A percentile compares a stretch with the other conserved stretches of the same genome.
phyloP scores from a whole-genome alignment of 345 rosid genomes.

The Luvunga scandens region DNA sequence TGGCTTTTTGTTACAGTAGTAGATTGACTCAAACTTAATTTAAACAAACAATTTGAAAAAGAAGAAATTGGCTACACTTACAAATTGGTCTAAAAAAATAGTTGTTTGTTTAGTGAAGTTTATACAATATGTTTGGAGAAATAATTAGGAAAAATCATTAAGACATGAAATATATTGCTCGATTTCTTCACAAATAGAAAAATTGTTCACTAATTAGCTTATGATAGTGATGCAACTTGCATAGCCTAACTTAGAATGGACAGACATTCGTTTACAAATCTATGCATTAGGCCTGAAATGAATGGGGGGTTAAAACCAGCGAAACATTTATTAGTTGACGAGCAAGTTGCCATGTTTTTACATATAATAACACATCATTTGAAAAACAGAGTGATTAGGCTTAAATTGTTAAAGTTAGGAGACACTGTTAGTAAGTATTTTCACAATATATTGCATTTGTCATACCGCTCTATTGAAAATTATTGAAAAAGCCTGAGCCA shows the following conservation, averaged over 20 bases:
- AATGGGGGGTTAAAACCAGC: no score
- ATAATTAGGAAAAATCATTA: background rate
- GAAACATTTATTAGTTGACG: background rate
- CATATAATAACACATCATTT: no score
- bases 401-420: background rate
- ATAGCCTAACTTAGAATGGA: background rate
- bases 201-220: background rate
- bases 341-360: background rate
- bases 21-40: no score
- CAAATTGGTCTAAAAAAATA: no score
- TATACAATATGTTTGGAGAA: no score
- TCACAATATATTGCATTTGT: background rate
- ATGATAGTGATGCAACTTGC: background rate
- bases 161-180: background rate
- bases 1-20: no score
- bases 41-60: no score
- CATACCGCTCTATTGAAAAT: background rate
- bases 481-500: no score
- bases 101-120: no score
- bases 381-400: background rate
- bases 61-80: no score
- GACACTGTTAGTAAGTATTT: background rate
- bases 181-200: background rate
- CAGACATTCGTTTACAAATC: background rate
- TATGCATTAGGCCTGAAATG: background rate